phyloP scores from a whole-genome alignment of 495 filamentous ascomycete genomes.

The Stereocaulon alpinum region DNA sequence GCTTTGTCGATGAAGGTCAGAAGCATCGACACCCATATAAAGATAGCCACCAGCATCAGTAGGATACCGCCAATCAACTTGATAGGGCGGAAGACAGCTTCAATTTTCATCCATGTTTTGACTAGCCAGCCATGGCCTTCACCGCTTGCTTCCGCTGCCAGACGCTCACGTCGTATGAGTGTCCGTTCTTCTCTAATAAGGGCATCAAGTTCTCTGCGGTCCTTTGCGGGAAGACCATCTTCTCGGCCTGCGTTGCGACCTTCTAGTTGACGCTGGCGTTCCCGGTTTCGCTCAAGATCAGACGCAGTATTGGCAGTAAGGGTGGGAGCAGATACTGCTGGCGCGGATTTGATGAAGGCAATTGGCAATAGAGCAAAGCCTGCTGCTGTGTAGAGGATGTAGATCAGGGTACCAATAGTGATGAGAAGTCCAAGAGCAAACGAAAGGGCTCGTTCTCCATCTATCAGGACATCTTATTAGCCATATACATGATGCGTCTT shows the following conservation, averaged over 20 bases:
- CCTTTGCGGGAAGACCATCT: slow-evolving; percentile 67
- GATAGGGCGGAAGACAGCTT: slow-evolving; percentile 68
- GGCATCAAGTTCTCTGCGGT: slow-evolving; percentile 77
- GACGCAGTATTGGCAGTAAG: slow-evolving; percentile 63
- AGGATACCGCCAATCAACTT: slow-evolving; percentile 78
- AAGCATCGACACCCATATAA: slow-evolving; percentile 86
- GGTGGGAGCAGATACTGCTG: slow-evolving; percentile 66
- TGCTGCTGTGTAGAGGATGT: slow-evolving; percentile 76
- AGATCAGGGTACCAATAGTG: slow-evolving; percentile 72
- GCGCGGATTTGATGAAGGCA: slow-evolving; percentile 79
- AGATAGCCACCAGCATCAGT: slow-evolving; percentile 55
- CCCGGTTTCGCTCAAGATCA: slow-evolving; percentile 74
- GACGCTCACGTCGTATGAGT: slow-evolving; percentile 75
- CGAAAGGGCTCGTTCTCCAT: slow-evolving; percentile 83
- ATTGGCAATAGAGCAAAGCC: slow-evolving; percentile 85
- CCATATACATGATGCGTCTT: background rate
- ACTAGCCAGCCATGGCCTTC: slow-evolving; percentile 61
- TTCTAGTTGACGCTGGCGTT: slow-evolving; percentile 84
- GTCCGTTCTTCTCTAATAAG: slow-evolving; percentile 85
- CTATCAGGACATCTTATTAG: slow-evolving; percentile 31
- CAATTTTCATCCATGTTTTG: slow-evolving; percentile 62
- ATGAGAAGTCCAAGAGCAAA: slow-evolving; percentile 81
- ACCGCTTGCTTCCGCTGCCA: slow-evolving; percentile 70
- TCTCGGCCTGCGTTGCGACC: slow-evolving; percentile 68
- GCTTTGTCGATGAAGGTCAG: slow-evolving; percentile 94